Evolutionary conservation across 2,329 filamentous ascomycete genomes (phyloP), one percentile per base, ranked within the genome.

Genomic region (Hypoxylon sp.): DNA sequence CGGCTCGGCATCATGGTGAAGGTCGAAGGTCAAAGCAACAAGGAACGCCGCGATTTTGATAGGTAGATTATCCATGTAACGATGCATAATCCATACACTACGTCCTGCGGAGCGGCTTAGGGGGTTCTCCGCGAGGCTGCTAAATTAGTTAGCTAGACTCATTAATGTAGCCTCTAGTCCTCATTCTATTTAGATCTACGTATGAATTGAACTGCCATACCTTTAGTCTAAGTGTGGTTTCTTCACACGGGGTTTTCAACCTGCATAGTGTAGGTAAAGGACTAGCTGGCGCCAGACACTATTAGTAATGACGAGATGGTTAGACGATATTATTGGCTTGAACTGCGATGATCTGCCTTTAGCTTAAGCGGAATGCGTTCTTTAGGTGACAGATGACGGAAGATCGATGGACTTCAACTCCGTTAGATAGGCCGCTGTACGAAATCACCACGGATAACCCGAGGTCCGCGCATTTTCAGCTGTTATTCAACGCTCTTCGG

Each of bases 111-210:
- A 65, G 25, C 38, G 28, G n/a, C 55, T 19, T 60, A 36, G 55
- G 28, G 48, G 43, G 25, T 52, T 52, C 50, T 59, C 66, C 63
- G 38, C 57, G 49, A 60, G 59, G 62, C 25, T 51, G 32, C 62
- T 68, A 68, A 60, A 63, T 57, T 68, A 68, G 59, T 45, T 66
- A 56, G 59, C 38, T 63, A 38, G 38, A 25, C 52, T 60, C 49
- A 49, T 60, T 63, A 52, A 57, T 52, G 45, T 45, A 48, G 38
- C 51, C 38, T 52, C 53, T 61, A 65, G 52, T 60, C 59, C 63
- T 34, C n/a, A 65, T 60, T 50, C 21, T 57, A 45, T 59, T 51
- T 21, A 36, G 66, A 69, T 69, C 66, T 63, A 38, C 59, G 19
- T 21, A 3, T 51, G 62, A 38, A 43, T 65, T 48, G 45, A 48